Conservation (phyloP, 768 basidiomycete species). For the Phaeotremella skinneri region DNA sequence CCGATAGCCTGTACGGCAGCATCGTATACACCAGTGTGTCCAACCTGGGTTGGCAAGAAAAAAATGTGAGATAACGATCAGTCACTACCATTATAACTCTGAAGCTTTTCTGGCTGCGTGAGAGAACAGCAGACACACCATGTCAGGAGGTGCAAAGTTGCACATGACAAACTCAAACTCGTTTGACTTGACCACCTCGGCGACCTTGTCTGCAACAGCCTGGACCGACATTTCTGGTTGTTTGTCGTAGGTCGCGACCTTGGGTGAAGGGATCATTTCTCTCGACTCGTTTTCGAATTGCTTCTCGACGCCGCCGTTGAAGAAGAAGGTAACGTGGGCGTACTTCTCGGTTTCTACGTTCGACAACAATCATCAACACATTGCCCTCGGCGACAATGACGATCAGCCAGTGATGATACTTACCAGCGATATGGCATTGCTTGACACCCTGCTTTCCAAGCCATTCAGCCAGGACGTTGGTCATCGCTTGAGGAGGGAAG, state of each 20-base stretch:
- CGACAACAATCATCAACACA: not conserved
- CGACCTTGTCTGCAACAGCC: conserved; percentile 86
- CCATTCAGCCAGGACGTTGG: conserved; percentile 92
- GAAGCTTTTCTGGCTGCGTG: not conserved
- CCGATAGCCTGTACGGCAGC: conserved; percentile 85
- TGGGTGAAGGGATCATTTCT: conserved; percentile 85
- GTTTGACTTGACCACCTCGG: conserved; percentile 68
- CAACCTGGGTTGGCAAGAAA: conserved; percentile 61
- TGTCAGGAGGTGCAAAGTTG: conserved; percentile 95
- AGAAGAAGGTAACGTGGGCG: conserved; percentile 96
- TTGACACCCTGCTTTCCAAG: conserved; percentile 71
- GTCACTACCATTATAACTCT: not conserved
- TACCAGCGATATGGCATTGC: conserved; percentile 84
- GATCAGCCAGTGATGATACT: too few relatives aligned
- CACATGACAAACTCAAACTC: conserved; percentile 91
- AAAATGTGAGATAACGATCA: conserved; percentile 5
- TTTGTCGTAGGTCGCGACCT: conserved; percentile 90
- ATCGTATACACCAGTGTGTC: conserved; percentile 87
- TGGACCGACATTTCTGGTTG: conserved; percentile 87
- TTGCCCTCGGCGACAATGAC: too few relatives aligned
- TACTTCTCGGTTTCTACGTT: conserved; percentile 91
- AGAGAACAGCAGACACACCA: conserved; percentile 59
- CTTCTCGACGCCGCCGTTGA: conserved; percentile 94
- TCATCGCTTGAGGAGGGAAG: conserved; percentile 92
- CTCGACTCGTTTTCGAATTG: conserved; percentile 80